phyloP scores from a whole-genome alignment of 768 basidiomycete genomes.

The Tricholoma furcatifolium region DNA sequence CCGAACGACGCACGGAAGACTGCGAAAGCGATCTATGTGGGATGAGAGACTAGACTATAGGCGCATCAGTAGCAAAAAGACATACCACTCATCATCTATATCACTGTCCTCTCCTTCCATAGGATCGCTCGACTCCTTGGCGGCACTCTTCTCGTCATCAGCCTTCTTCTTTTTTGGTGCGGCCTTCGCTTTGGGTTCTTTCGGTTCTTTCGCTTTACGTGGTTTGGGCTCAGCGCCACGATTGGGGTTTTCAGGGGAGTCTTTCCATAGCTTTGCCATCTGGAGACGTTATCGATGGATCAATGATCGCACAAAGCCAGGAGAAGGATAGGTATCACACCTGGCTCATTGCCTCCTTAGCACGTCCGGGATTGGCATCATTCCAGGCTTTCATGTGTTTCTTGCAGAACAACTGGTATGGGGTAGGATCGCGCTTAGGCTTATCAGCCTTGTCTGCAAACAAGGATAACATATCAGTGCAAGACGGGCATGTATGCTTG shows the following conservation, averaged over 20 bases:
- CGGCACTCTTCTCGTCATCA: conserved; percentile 6
- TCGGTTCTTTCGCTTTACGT: conserved; percentile 43
- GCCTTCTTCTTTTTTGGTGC: conserved; percentile 20
- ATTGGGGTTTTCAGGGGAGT: conserved; percentile 64
- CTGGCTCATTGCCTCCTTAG: conserved; percentile 54
- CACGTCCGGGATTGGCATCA: conserved; percentile 46
- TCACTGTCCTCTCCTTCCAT: conserved; percentile 12
- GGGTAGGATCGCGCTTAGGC: conserved; percentile 55
- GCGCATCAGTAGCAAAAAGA: conserved; percentile 4
- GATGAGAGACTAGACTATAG: neutral
- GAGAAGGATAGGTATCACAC: conserved; percentile 23
- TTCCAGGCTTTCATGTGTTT: conserved; percentile 58
- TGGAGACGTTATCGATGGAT: conserved; percentile 21
- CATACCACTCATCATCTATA: neutral
- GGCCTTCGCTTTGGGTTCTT: conserved; percentile 23
- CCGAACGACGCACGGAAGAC: neutral
- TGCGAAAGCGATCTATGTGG: neutral
- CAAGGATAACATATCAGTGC: neutral
- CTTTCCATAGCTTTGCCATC: conserved; percentile 58
- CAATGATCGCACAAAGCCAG: neutral
- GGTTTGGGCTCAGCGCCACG: conserved; percentile 51
- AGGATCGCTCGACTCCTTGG: conserved; percentile 7
- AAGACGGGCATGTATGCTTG: conserved; percentile 4
- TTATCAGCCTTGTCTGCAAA: conserved; percentile 40
- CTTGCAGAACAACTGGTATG: conserved; percentile 59